These are phyloP conservation scores for Beauveria caledonica DNA, from an alignment of 2,329 filamentous ascomycete genomes.

Conservation along the genomic window DNA sequence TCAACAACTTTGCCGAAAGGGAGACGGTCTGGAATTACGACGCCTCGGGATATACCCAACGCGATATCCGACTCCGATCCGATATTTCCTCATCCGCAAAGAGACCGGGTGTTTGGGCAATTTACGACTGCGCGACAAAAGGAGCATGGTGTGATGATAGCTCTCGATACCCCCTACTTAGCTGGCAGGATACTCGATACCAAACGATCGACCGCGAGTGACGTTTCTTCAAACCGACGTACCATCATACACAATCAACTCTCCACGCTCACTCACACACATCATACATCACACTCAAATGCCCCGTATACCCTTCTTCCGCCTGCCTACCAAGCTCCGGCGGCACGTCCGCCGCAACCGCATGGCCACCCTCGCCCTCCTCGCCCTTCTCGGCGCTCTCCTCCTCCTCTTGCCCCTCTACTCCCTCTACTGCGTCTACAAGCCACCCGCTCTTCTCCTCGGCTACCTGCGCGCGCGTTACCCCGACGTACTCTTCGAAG, in stretches of 20 bases:
- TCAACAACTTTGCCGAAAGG: background rate
- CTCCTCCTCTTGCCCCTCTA: slow-evolving; percentile 32
- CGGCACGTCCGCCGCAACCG: slow-evolving; percentile 50
- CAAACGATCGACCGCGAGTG: no score
- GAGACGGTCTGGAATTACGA: background rate
- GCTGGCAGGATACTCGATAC: background rate
- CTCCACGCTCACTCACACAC: background rate
- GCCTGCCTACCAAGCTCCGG: slow-evolving; percentile 47
- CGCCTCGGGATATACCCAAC: background rate
- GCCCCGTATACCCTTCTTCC: slow-evolving; percentile 40
- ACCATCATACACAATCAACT: no score
- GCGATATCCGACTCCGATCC: background rate
- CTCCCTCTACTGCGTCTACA: slow-evolving; percentile 65
- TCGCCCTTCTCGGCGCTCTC: slow-evolving; percentile 29
- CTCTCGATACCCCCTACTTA: background rate
- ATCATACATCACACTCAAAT: slow-evolving; percentile 15
- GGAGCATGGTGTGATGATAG: background rate
- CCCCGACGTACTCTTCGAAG: slow-evolving; percentile 73
- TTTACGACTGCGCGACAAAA: background rate
- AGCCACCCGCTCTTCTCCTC: slow-evolving; percentile 66
- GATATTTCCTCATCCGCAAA: background rate
- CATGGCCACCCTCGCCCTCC: slow-evolving; percentile 44
- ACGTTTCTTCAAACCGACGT: no score
- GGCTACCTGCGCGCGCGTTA: slow-evolving; percentile 60
- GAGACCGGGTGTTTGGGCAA: background rate